A percentile compares a stretch with the other conserved stretches of the same genome.
These are phyloP conservation scores for Monsonia emarginata DNA, from an alignment of 441 rosid species.

Conservation along the genomic window DNA sequence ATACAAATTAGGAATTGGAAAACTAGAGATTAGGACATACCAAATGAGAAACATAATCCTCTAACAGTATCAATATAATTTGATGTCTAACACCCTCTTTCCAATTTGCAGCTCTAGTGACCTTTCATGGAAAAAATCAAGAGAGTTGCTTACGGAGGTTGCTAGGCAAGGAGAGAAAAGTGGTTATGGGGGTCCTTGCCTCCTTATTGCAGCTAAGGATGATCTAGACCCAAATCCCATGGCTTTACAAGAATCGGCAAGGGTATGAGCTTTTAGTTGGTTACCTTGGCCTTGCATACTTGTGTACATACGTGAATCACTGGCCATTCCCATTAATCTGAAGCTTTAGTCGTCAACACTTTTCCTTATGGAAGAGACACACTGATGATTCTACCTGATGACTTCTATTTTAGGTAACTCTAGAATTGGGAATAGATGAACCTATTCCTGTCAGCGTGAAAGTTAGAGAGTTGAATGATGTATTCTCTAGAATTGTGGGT, in stretches of 20 bases:
- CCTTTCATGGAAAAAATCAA: conserved; percentile 58
- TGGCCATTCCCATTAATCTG: background rate
- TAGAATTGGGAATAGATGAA: conserved; percentile 54
- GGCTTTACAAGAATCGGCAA: conserved; percentile 52
- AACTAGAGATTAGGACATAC: no score
- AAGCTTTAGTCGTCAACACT: background rate
- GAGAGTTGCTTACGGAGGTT: conserved; percentile 54
- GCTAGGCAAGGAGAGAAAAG: conserved; percentile 54
- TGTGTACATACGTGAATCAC: background rate
- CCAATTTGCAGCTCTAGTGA: conserved; percentile 47
- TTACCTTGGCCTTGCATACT: background rate
- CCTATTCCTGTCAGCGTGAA: conserved; percentile 49
- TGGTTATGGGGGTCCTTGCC: conserved; percentile 53
- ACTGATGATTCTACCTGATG: conserved; percentile 9
- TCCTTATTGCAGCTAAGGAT: conserved; percentile 63
- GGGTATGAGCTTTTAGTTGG: conserved; percentile 28
- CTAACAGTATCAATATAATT: background rate
- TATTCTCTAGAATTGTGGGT: conserved; percentile 37
- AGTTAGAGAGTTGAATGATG: conserved; percentile 35
- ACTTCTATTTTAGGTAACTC: conserved; percentile 37
- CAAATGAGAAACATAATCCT: no score
- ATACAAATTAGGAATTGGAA: no score
- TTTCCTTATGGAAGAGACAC: background rate
- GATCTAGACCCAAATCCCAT: conserved; percentile 52
- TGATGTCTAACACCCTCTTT: conserved; percentile 3